A percentile compares a stretch with the other conserved stretches of the same genome.
Evolutionary conservation across 495 filamentous ascomycete species (phyloP).

Genomic region (Daldinia childiae): DNA sequence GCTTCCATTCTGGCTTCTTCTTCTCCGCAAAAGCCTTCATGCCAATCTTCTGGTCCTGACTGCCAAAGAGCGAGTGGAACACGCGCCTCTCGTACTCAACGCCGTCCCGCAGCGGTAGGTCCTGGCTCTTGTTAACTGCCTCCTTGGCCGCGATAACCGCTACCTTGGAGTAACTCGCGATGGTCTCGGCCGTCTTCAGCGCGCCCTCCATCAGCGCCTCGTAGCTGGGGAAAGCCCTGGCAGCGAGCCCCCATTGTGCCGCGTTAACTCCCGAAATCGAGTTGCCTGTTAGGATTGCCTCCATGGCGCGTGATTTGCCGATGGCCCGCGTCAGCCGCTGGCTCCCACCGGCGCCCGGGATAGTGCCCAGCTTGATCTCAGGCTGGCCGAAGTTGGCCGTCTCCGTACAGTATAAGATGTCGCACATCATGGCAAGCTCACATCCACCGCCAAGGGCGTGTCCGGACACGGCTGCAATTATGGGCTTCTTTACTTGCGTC

Average conservation of each 20-base stretch:
- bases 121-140: constrained; percentile 97
- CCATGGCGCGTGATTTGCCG: constrained; percentile 93
- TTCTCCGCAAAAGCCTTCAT: constrained; percentile 97
- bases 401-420: constrained; percentile 88
- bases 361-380: constrained; percentile 91
- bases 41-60: constrained; percentile 94
- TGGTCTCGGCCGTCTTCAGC: constrained; percentile 83
- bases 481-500: constrained; percentile 83
- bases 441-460: constrained; percentile 95
- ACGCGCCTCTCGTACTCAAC: constrained; percentile 93
- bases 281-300: constrained; percentile 87
- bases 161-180: constrained; percentile 81
- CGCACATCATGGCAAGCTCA: constrained; percentile 97
- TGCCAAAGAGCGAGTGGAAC: constrained; percentile 93
- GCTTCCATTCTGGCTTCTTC: constrained; percentile 89
- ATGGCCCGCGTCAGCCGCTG: constrained; percentile 89
- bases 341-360: constrained; percentile 90
- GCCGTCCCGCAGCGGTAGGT: constrained; percentile 83
- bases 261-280: constrained; percentile 84
- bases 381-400: constrained; percentile 92
- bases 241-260: constrained; percentile 88
- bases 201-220: constrained; percentile 82
- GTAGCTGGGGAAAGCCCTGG: constrained; percentile 79
- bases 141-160: constrained; percentile 94
- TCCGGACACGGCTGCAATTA: constrained; percentile 93